Base-by-base conservation (phyloP, 2,329 filamentous ascomycete species). In the Epichloe baconii region DNA sequence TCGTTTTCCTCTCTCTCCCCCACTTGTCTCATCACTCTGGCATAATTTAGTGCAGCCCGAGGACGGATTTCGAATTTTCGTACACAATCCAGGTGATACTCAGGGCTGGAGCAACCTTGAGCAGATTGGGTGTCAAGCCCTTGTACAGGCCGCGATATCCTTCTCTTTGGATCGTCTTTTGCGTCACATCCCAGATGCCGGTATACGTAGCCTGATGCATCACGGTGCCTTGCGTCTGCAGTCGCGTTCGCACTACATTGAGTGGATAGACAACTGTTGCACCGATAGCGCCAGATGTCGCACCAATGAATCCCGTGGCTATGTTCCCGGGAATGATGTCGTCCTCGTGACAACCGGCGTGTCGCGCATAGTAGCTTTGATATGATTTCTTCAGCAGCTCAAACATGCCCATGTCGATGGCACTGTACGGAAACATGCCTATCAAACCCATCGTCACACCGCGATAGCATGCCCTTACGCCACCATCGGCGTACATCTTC, bases 381-480 rank as follows among this genome's bases (percentile, higher is more conserved):
- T 94, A 81, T 7, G 75, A 75, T 46, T 79, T 80, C 69, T 98
- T 98, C 55, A 96, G 77, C 54, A 93, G 82, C 69, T 98, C 93
- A 62, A 97, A 98, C 0, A 88, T 95, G 57, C 88, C 88, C 62
- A 98, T 84, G 64, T 98, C 93, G 63, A 98, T 94, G 47, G 93
- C 93, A 42, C 89, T 91, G 66, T 97, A 98, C 0, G 93, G 93
- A 61, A 98, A 98, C 82, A 97, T 96, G 64, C 93, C 93, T 48
- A 96, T 71, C 4, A 98, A 76, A 15, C 93, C 93, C 79, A 97
- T 93, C 0, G 89, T 90, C 36, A 98, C 77, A 41, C 93, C 93
- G 50, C 91, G 88, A 67, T 97, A 98, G 56, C 89, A 91, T 6
- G 86, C 77, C 35, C 79, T 74, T 31, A 90, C 58, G 21, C 88